phyloP scores from a whole-genome alignment of 805 yeast genomes.

The Kodamaea kakaduensis region DNA sequence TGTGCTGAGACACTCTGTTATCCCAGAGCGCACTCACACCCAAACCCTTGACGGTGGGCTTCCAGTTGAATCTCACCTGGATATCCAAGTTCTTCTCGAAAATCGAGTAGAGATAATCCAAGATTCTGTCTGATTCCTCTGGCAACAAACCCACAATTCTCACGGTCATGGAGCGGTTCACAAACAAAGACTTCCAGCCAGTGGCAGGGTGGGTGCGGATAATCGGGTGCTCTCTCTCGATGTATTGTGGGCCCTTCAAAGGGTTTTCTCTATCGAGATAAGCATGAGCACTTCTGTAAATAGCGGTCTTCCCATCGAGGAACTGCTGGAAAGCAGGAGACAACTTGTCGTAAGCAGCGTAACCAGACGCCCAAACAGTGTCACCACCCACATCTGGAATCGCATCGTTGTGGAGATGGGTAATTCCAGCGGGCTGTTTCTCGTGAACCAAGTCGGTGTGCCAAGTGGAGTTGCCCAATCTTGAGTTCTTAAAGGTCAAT shows the following conservation, averaged over 20 bases:
- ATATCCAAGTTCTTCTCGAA: conserved; percentile 18
- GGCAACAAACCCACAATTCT: conserved; percentile 29
- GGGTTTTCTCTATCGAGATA: conserved; percentile 35
- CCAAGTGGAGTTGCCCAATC: conserved; percentile 27
- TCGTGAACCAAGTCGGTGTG: conserved; percentile 38
- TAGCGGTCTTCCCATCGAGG: conserved; percentile 50
- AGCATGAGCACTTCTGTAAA: conserved; percentile 37
- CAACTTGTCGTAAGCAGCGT: conserved; percentile 53
- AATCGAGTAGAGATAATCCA: conserved; percentile 14
- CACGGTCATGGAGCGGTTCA: conserved; percentile 28
- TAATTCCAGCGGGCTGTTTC: conserved; percentile 34
- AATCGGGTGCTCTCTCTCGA: conserved; percentile 30
- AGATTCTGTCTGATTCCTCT: conserved; percentile 19
- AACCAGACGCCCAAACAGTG: conserved; percentile 56
- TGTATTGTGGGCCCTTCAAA: conserved; percentile 26
- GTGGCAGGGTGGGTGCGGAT: conserved; percentile 33
- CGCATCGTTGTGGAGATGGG: conserved; percentile 35
- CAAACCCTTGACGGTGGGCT: conserved; percentile 14
- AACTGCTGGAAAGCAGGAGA: conserved; percentile 48
- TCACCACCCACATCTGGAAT: conserved; percentile 48
- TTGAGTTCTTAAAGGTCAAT: conserved; percentile 26
- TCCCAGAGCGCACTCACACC: conserved; percentile 52
- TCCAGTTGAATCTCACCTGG: conserved; percentile 19
- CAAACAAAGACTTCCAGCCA: conserved; percentile 30
- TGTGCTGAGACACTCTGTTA: conserved; percentile 52